phyloP scores from a whole-genome alignment of 176 grass and related monocot species.

The Hsuehochloa calcarea region DNA sequence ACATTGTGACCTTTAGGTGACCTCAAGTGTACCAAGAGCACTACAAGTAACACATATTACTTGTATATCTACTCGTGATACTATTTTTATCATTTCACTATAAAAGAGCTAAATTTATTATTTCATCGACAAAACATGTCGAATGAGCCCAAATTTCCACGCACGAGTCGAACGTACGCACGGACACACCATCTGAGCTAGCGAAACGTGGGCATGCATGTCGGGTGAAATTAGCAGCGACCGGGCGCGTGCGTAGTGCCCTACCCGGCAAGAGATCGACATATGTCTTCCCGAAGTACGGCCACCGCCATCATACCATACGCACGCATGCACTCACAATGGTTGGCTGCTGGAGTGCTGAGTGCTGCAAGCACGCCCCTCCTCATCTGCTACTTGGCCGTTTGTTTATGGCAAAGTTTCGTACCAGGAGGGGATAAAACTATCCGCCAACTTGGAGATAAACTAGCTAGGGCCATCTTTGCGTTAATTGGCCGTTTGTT shows the following conservation, averaged over 20 bases:
- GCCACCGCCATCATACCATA: background rate
- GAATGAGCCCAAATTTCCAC: no score
- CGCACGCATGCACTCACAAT: background rate
- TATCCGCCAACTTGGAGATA: background rate
- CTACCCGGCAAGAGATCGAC: background rate
- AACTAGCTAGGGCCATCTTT: no score
- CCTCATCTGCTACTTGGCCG: background rate
- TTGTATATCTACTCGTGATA: no score
- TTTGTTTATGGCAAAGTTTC: background rate
- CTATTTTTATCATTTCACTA: no score
- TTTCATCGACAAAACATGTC: no score
- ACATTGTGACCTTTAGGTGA: no score
- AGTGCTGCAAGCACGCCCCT: background rate
- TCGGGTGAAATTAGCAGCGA: background rate
- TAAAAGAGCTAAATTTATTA: no score
- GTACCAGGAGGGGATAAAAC: background rate
- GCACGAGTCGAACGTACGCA: no score
- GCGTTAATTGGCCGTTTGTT: background rate
- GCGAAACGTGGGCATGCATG: background rate
- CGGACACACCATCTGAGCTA: no score
- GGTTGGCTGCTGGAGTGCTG: background rate
- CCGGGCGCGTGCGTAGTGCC: no score
- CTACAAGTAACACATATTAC: no score
- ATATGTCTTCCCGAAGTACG: background rate
- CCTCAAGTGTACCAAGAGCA: no score